phyloP scores from a whole-genome alignment of 169 alveolate genomes.

The Pseudocohnilembus persalinus region DNA sequence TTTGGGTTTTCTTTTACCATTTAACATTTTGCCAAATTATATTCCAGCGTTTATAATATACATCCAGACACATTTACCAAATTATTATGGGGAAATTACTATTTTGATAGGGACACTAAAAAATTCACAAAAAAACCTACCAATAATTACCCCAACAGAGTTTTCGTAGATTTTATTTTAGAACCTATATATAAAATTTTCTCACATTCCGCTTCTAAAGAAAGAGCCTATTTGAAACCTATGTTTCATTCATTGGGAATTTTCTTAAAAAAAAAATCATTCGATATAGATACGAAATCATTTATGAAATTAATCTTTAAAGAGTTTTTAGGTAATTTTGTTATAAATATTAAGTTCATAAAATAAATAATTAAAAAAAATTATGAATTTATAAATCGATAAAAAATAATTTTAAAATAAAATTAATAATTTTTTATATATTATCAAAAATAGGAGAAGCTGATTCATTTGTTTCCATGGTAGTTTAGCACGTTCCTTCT shows the following conservation, averaged over 20 bases:
- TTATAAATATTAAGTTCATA: no score
- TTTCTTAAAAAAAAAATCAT: conserved; percentile 79
- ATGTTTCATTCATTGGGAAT: conserved; percentile 81
- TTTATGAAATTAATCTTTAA: conserved; percentile 77
- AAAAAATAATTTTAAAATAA: background rate
- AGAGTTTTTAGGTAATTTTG: conserved; percentile 61
- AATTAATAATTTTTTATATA: background rate
- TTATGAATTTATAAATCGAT: no score
- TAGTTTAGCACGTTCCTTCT: conserved; percentile 80
- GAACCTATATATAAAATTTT: conserved; percentile 98
- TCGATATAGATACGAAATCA: conserved; percentile 80
- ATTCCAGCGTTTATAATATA: conserved; percentile 63
- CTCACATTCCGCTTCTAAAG: conserved; percentile 95
- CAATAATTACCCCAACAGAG: conserved; percentile 82
- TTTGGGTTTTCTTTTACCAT: conserved; percentile 93
- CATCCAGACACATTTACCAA: conserved; percentile 61
- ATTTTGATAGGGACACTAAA: conserved; percentile 57
- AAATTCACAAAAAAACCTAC: conserved; percentile 47
- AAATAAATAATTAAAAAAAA: no score
- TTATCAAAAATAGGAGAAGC: conserved; percentile 49
- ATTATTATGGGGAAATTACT: conserved; percentile 84
- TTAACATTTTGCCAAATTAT: conserved; percentile 92
- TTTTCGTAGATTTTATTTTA: conserved; percentile 96
- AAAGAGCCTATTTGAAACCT: conserved; percentile 91
- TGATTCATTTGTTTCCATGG: conserved; percentile 89